These are phyloP conservation scores for Diaporthe caulivora DNA, from an alignment of 2,329 filamentous ascomycete genomes.

Conservation along the genomic window DNA sequence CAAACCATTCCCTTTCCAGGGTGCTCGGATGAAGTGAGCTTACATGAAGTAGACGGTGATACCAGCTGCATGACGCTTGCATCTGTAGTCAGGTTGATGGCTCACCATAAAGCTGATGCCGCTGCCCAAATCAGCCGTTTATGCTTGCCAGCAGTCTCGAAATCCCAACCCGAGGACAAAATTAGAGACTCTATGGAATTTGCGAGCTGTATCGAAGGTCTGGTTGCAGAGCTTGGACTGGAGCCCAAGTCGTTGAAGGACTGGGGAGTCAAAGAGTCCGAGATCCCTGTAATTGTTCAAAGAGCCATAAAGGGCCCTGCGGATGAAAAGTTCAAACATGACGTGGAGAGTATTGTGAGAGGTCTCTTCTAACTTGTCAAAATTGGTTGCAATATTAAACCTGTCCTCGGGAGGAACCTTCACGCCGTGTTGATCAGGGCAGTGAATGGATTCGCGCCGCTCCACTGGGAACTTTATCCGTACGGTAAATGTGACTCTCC, in stretches of 20 bases:
- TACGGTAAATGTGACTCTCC: neutral
- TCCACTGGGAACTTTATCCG: neutral
- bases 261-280: neutral
- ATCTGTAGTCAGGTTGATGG: slow-evolving; percentile 3
- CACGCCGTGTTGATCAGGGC: neutral
- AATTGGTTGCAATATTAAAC: neutral
- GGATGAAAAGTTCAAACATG: neutral
- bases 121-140: slow-evolving; percentile 11
- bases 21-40: rapidly evolving
- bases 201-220: neutral
- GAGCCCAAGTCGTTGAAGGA: neutral
- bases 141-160: neutral
- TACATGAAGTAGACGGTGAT: slow-evolving; percentile 9
- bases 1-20: neutral
- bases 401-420: too few relatives aligned
- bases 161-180: neutral
- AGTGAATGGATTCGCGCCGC: neutral
- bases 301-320: slow-evolving; percentile 12
- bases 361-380: neutral
- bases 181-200: neutral
- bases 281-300: slow-evolving; percentile 13
- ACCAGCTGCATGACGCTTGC: slow-evolving; percentile 20
- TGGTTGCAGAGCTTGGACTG: neutral
- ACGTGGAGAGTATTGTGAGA: neutral
- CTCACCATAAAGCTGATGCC: neutral